Conservation (phyloP, 805 yeast species). For the Hanseniaspora guilliermondii region DNA sequence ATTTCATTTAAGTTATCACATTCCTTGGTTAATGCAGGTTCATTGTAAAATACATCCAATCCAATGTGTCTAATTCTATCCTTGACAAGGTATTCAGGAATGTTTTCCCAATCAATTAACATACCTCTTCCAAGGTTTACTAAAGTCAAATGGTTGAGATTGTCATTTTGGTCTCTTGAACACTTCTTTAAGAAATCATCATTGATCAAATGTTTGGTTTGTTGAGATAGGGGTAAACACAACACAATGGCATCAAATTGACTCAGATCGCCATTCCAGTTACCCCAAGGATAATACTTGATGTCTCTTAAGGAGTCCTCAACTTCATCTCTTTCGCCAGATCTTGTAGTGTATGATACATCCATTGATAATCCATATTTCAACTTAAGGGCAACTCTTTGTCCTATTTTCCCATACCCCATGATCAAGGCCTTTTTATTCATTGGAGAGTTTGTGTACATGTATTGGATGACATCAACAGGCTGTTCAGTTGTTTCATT, state of each 20-base stretch:
- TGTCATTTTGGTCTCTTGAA: slow-evolving; percentile 17
- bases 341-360: slow-evolving; percentile 43
- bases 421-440: slow-evolving; percentile 42
- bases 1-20: slow-evolving; percentile 19
- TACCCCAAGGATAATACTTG: slow-evolving; percentile 29
- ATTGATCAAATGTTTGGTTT: slow-evolving; percentile 40
- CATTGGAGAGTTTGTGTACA: slow-evolving; percentile 30
- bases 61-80: slow-evolving; percentile 39
- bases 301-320: slow-evolving; percentile 27
- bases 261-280: slow-evolving; percentile 19
- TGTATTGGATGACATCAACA: slow-evolving; percentile 22
- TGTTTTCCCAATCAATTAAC: slow-evolving; percentile 40
- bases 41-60: slow-evolving; percentile 46
- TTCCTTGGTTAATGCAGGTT: slow-evolving; percentile 29
- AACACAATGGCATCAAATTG: slow-evolving; percentile 42
- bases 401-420: slow-evolving; percentile 54
- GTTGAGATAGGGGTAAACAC: slow-evolving; percentile 45
- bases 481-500: neutral
- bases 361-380: slow-evolving; percentile 43
- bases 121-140: slow-evolving; percentile 53
- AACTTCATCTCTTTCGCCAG: slow-evolving; percentile 22
- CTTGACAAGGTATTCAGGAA: slow-evolving; percentile 34
- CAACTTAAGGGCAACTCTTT: slow-evolving; percentile 39
- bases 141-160: slow-evolving; percentile 31
- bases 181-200: slow-evolving; percentile 30